phyloP scores from a whole-genome alignment of 306 rosid genomes.

The Pachyrhizus erosus region DNA sequence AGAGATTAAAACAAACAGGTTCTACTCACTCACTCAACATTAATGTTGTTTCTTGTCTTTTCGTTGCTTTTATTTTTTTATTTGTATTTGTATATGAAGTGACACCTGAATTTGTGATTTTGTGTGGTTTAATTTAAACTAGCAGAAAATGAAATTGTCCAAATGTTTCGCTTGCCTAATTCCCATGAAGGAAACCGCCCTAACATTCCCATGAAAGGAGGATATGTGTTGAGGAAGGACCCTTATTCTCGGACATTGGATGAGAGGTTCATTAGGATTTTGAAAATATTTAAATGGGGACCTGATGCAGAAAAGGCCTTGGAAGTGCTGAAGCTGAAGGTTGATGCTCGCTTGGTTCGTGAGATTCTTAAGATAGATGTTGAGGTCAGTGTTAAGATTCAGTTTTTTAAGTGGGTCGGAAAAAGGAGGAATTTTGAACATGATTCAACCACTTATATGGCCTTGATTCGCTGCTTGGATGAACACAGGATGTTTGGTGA shows the following conservation, averaged over 20 bases:
- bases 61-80: background rate
- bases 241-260: constrained; percentile 71
- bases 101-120: constrained; percentile 32
- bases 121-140: constrained; percentile 51
- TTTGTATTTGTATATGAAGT: background rate
- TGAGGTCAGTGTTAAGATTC: constrained; percentile 74
- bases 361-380: constrained; percentile 80
- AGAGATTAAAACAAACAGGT: constrained; percentile 90
- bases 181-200: constrained; percentile 45
- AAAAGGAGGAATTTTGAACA: constrained; percentile 77
- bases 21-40: background rate
- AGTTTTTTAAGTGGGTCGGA: constrained; percentile 91
- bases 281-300: constrained; percentile 96
- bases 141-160: constrained; percentile 81
- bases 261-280: constrained; percentile 85
- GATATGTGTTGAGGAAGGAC: constrained; percentile 52
- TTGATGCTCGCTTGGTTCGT: constrained; percentile 81
- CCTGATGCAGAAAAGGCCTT: constrained; percentile 93
- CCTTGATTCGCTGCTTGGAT: constrained; percentile 75
- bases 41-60: background rate
- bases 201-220: constrained; percentile 46
- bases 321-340: constrained; percentile 83
- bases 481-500: constrained; percentile 67
- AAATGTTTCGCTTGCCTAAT: constrained; percentile 71
- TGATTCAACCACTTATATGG: constrained; percentile 74